phyloP scores from a whole-genome alignment of 495 filamentous ascomycete species.

The Aspergillus haitiensis region DNA sequence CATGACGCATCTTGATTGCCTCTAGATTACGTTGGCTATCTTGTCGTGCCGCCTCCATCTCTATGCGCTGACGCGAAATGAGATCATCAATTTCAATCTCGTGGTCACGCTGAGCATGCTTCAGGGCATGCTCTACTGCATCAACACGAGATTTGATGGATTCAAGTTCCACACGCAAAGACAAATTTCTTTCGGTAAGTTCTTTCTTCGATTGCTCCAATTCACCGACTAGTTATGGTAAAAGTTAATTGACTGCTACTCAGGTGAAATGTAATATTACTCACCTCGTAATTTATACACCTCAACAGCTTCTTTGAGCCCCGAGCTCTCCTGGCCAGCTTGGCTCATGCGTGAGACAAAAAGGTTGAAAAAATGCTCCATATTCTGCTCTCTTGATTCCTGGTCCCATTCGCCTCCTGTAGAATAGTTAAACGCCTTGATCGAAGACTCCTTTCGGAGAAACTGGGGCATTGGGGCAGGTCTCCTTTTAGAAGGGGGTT shows the following conservation, averaged over 20 bases:
- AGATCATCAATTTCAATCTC: constrained; percentile 61
- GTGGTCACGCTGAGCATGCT: constrained; percentile 52
- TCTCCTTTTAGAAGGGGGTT: constrained; percentile 29
- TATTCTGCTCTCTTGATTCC: constrained; percentile 60
- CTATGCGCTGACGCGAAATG: constrained; percentile 47
- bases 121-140: constrained; percentile 46
- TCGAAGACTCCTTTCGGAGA: constrained; percentile 72
- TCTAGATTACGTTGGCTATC: constrained; percentile 46
- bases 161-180: constrained; percentile 60
- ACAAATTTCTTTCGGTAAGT: constrained; percentile 55
- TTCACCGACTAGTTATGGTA: constrained; percentile 56
- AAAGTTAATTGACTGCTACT: constrained; percentile 9
- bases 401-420: constrained; percentile 68
- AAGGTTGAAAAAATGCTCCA: constrained; percentile 61
- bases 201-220: constrained; percentile 62
- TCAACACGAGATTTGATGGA: constrained; percentile 50
- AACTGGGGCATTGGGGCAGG: constrained; percentile 38
- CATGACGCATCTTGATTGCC: constrained; percentile 43
- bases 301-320: constrained; percentile 66
- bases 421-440: constrained; percentile 46
- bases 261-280: constrained; percentile 24
- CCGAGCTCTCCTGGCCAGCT: constrained; percentile 59
- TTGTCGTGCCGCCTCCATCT: constrained; percentile 44
- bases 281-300: constrained; percentile 73
- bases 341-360: constrained; percentile 63